A percentile compares a stretch with the other conserved stretches of the same genome.
Evolutionary conservation across 2,329 filamentous ascomycete genomes (phyloP).

Genomic region (Chaetomium sp.): DNA sequence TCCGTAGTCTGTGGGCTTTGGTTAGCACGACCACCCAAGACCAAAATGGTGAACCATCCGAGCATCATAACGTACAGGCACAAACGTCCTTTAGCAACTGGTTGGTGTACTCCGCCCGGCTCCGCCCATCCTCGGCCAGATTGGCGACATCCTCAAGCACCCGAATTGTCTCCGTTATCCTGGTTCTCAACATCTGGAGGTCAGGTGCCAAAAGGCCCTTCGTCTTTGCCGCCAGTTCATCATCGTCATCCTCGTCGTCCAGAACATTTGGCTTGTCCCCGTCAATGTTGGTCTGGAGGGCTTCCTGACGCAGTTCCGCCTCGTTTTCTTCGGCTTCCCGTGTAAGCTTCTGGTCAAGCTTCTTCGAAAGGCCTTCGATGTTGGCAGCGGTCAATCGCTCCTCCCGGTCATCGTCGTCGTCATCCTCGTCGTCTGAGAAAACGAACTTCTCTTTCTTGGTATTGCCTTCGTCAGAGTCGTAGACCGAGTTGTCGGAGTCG

Average conservation of each 20-base stretch:
- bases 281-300: conserved; percentile 88
- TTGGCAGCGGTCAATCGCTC: conserved; percentile 92
- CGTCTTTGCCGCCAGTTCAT: conserved; percentile 50
- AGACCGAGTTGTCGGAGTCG: conserved; percentile 50
- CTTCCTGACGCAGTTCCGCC: conserved; percentile 76
- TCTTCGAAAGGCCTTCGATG: conserved; percentile 83
- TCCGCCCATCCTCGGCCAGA: conserved; percentile 70
- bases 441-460: conserved; percentile 55
- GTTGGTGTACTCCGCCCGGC: conserved; percentile 78
- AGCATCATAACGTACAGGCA: conserved; percentile 43
- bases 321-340: conserved; percentile 77
- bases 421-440: conserved; percentile 96
- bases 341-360: conserved; percentile 70
- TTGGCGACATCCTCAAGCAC: conserved; percentile 85
- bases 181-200: conserved; percentile 76
- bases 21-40: not conserved
- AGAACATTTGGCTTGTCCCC: conserved; percentile 65
- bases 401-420: conserved; percentile 79
- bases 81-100: conserved; percentile 89
- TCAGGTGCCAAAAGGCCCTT: conserved; percentile 73
- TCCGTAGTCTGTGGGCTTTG: conserved; percentile 60
- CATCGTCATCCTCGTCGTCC: conserved; percentile 54
- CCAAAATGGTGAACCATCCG: not conserved
- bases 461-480: conserved; percentile 65
- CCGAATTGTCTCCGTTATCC: conserved; percentile 89